phyloP scores from a whole-genome alignment of 768 basidiomycete genomes.

The Suillus fuscotomentosus region DNA sequence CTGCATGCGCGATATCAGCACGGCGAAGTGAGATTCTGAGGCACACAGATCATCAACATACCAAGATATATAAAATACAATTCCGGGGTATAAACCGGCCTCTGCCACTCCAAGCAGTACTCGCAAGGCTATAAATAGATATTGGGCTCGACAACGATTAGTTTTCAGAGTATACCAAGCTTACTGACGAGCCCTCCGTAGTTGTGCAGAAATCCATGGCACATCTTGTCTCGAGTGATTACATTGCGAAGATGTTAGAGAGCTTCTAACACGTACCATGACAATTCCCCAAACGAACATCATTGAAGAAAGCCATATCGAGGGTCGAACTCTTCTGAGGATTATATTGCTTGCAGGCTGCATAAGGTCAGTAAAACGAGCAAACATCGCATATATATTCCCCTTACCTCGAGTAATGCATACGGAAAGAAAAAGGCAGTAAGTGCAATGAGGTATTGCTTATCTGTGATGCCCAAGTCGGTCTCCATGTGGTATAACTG shows the following conservation, averaged over 20 bases:
- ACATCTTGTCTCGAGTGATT: constrained; percentile 37
- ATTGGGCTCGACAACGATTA: background rate
- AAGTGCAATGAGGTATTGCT: constrained; percentile 64
- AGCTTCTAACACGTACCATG: constrained; percentile 32
- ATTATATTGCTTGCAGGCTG: constrained; percentile 66
- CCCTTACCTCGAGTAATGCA: constrained; percentile 60
- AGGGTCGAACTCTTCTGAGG: constrained; percentile 58
- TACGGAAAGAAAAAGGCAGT: constrained; percentile 80
- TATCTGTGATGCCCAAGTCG: constrained; percentile 59
- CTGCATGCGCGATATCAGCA: constrained; percentile 28
- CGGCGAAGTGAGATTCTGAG: background rate
- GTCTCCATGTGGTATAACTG: constrained; percentile 59
- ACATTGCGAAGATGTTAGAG: background rate
- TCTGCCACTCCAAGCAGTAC: constrained; percentile 28
- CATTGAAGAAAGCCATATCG: constrained; percentile 56
- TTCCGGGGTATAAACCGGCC: constrained; percentile 50
- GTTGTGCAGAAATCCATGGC: constrained; percentile 60
- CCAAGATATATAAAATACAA: constrained; percentile 66
- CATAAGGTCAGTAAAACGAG: background rate
- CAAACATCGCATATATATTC: background rate
- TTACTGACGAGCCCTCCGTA: constrained; percentile 62
- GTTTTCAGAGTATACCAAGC: constrained; percentile 15
- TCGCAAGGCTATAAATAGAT: constrained; percentile 43
- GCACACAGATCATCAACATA: constrained; percentile 16
- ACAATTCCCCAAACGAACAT: constrained; percentile 41